Base-by-base conservation (phyloP, 768 basidiomycete species). In the Boletellus ananiceps region DNA sequence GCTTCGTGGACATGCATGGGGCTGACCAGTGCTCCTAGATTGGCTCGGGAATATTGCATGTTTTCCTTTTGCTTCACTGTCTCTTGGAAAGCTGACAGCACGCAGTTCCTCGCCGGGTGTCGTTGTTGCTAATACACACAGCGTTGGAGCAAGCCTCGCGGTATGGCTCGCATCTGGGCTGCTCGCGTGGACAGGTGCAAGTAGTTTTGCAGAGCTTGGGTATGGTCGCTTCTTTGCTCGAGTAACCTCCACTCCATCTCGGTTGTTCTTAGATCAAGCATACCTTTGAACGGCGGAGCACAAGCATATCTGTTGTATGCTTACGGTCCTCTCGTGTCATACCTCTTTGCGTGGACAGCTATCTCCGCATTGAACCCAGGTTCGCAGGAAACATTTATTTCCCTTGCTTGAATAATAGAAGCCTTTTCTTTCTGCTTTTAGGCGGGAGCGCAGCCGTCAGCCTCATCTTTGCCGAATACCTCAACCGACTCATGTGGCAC, bases 121-220 rank as follows among this genome's bases (percentile, higher is more conserved):
- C 23, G 84, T 97, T 2, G 82, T 94, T 23, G 86, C 90, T 9
- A 90, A 94, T 61, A 86, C 88, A 0, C 78, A 91, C 33, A 92
- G 88, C 57, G 88, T 93, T 0, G 95, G 94, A 11, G 88, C 93
- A 11, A 93, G 93, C 71, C 69, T 98, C 13, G 32, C 77, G 15
- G 88, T 96, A 4, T 97, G 95, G 94, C 55, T 89, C 6, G 71
- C 77, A 3, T 85, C 89, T 47, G 95, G 93, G 6, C 46, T 94
- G 19, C 72, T 98, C 9, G 90, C 81, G 6, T 97, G 94, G 95
- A 96, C 95, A 3, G 95, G 95, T 16, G 93, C 92, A 23, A 93
- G 89, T 66, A 93, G 89, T 63, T 96, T 85, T 64, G 92, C 92
- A 8, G 93, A 96, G 67, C 74, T 96, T 50, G 95, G 94, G 44